Evolutionary conservation across 768 basidiomycete species (phyloP), one percentile per base, ranked within the genome.

Genomic region (Suillus discolor): DNA sequence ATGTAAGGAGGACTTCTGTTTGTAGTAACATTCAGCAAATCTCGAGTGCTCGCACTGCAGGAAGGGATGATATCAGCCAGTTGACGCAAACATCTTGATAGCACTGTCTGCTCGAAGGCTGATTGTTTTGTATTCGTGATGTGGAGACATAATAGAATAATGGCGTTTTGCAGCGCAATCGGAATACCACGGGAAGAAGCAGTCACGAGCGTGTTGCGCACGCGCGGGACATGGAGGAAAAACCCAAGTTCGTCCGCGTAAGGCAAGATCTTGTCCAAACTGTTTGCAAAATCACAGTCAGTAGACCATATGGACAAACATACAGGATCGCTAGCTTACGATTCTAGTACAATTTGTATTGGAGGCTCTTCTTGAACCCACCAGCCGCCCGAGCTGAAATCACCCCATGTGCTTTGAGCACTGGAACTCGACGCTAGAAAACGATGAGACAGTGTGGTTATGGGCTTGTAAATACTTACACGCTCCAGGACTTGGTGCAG

Each of bases 191-290:
- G 66, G 16, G 74, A 73, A 41, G 76, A 68, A 18, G 74, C 67
- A 12, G 78, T 74, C 9, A 80, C 70, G 28, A 72, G 77, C 47
- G 72, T 76, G 47, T 78, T 71, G 6, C 79, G 77, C 64, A 90
- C 85, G 4, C 86, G 82, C 6, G 75, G 68, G 4, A 76, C 54
- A 67, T 87, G 75, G 63, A 93, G 84, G 74, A 92, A 93, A 71
- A 92, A 87, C 6, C 89, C 89, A 65, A 91, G 82, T 69, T 87
- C 83, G 42, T 79, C 73, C 0, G 84, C 81, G 69, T 90, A 82
- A 18, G 83, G 84, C 13, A 87, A 73, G 71, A 94, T 88, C 34
- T 65, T 51, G 28, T 69, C 64, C 55, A 77, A 38, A 11, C 75
- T 77, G 65, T 59, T 44, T 9, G 16, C n/a, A 45, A 18, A 55